phyloP scores from a whole-genome alignment of 176 grass and related monocot species.

The Zea luxurians region DNA sequence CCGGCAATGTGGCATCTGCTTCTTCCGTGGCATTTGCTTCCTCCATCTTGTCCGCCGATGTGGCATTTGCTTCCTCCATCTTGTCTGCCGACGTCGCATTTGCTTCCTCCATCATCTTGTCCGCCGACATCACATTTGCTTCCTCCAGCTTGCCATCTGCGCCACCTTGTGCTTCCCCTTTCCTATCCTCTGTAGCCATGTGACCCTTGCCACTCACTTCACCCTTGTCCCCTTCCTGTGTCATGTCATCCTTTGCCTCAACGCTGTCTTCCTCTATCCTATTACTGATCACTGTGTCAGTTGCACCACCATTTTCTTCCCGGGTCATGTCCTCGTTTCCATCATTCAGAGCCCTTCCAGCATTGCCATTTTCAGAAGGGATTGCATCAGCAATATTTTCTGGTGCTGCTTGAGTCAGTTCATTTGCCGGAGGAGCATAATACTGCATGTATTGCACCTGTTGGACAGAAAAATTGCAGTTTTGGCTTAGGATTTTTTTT shows the following conservation, averaged over 20 bases:
- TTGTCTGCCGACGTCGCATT: too few relatives aligned
- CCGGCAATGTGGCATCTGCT: neutral
- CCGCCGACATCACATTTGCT: neutral
- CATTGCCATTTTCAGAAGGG: conserved; percentile 39
- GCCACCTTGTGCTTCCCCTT: conserved; percentile 4
- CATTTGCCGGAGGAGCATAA: conserved; percentile 50
- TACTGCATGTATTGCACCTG: conserved; percentile 83
- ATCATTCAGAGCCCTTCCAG: conserved; percentile 36
- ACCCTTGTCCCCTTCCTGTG: conserved; percentile 36
- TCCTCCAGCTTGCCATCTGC: conserved; percentile 12
- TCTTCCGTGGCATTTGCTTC: neutral
- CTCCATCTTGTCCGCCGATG: neutral
- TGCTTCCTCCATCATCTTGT: too few relatives aligned
- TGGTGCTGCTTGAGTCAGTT: conserved; percentile 3
- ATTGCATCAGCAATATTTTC: conserved; percentile 47
- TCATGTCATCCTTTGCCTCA: conserved; percentile 26
- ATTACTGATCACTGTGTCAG: conserved; percentile 18
- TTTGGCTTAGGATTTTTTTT: neutral
- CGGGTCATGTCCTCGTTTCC: conserved; percentile 31
- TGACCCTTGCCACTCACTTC: conserved; percentile 21
- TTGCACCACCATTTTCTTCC: conserved; percentile 34
- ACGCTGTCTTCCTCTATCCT: conserved; percentile 37
- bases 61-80: too few relatives aligned
- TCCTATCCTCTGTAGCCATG: conserved; percentile 4
- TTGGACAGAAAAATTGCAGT: conserved; percentile 28